Percentiles rank a stretch among this genome's conserved stretches.
These are phyloP conservation scores for Geotrichum fermentans DNA, from an alignment of 1,139 yeast genomes.

Conservation along the genomic window DNA sequence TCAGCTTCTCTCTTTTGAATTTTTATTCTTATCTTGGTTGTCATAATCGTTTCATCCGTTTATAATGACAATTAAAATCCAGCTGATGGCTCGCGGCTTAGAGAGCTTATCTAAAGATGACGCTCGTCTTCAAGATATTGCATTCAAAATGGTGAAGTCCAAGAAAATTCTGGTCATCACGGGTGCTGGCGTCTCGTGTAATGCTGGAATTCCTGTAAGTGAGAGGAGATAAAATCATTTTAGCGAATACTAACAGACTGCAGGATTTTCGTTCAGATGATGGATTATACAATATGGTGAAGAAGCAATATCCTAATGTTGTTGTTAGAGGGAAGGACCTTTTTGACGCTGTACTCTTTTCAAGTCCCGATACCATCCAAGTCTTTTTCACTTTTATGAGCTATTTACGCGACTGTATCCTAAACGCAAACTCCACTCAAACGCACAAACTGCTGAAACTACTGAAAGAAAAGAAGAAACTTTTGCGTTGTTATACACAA, in stretches of 20 bases:
- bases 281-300: slow-evolving; percentile 76
- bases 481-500: slow-evolving; percentile 79
- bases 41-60: neutral
- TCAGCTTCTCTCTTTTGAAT: neutral
- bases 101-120: neutral
- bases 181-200: slow-evolving; percentile 94
- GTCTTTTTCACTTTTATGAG: slow-evolving; percentile 82
- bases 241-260: slow-evolving; percentile 17
- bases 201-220: slow-evolving; percentile 77
- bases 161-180: slow-evolving; percentile 46
- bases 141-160: slow-evolving; percentile 21
- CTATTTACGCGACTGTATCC: slow-evolving; percentile 57
- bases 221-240: slow-evolving; percentile 21
- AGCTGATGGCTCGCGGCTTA: neutral
- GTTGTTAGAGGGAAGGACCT: slow-evolving; percentile 80
- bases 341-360: slow-evolving; percentile 77
- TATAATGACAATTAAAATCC: slow-evolving; percentile 11
- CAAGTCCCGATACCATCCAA: slow-evolving; percentile 57
- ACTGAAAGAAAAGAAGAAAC: slow-evolving; percentile 59
- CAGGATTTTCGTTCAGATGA: slow-evolving; percentile 74
- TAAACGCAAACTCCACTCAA: slow-evolving; percentile 69
- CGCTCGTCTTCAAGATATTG: slow-evolving; percentile 11
- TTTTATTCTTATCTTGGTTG: neutral
- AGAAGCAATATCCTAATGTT: slow-evolving; percentile 55
- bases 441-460: slow-evolving; percentile 74